Evolutionary conservation across 192 early-diverging fungal species (phyloP), one percentile per base, ranked within the genome.

Genomic region (Coemansia sp.): DNA sequence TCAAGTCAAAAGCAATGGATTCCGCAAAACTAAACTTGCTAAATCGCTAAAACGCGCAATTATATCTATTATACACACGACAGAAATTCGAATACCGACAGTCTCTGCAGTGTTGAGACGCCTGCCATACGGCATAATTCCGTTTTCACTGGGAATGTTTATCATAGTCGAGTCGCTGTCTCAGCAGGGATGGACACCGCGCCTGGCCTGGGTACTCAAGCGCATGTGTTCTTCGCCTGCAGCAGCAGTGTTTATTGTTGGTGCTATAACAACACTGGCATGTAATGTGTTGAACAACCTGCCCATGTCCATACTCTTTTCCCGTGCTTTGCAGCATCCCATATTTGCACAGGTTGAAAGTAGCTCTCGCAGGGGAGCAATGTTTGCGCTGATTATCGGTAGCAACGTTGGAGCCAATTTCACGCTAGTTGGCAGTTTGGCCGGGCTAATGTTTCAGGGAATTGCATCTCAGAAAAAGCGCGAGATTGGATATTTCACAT

Each of bases 131-230:
- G 66, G 72, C 3, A 85, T 96, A 17, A 68, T 91, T 10, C 90
- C 92, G 0, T 96, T 96, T 72, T 78, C 87, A 10, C 69, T 94
- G 27, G 89, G 92, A 19, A 92, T 93, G 91, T 96, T 96, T 79
- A 88, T 93, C 58, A 81, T 94, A 32, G 88, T 92, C 10, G 92
- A 90, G 60, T 87, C 85, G 2, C 85, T 96, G 5, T 72, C 86
- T 3, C 43, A 69, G 23, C 69, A 79, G 9, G 90, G 90, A 0
- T 93, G 91, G 92, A 87, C 85, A 8, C 78, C 84, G 2, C 83
- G 85, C 10, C 83, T 94, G 59, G 87, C 93, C 0, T 76, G 54
- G 17, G 80, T 74, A 4, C 75, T 91, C 15, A 76, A 82, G 15
- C 62, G 59, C 0, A 64, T 89, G 21, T 79, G 85, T 2, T 82